A percentile compares a stretch with the other conserved stretches of the same genome.
Conservation (phyloP, 202 grass and related monocot species). For the Eragrostis tef region DNA sequence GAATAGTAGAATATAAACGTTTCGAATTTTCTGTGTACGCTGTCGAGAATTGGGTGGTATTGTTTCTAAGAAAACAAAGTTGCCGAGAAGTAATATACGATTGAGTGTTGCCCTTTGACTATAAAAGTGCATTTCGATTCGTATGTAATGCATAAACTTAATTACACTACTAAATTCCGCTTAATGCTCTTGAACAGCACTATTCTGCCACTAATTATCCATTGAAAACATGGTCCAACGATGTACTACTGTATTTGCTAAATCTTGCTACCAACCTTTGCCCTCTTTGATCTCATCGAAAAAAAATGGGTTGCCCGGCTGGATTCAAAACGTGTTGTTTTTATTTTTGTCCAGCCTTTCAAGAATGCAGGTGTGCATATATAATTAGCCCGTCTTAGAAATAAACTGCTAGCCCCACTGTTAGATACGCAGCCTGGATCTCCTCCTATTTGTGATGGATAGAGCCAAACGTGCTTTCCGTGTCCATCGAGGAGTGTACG, state of each 20-base stretch:
- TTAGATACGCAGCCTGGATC: slow-evolving; percentile 28
- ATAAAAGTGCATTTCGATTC: not conserved
- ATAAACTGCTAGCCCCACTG: not conserved
- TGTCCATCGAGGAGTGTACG: slow-evolving; percentile 21
- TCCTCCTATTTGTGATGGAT: not conserved
- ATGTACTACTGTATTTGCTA: not conserved
- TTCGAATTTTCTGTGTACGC: too few relatives aligned
- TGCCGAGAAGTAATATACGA: not conserved
- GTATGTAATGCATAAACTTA: not conserved
- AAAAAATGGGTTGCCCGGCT: not conserved
- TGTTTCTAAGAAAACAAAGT: not conserved
- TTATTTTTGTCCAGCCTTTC: too few relatives aligned
- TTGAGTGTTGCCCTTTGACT: not conserved
- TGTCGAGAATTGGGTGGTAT: too few relatives aligned
- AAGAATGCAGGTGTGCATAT: too few relatives aligned
- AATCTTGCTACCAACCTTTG: not conserved
- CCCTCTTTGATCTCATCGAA: not conserved
- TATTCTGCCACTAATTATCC: not conserved
- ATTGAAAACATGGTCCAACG: not conserved
- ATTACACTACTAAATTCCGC: not conserved
- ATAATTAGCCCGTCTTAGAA: slow-evolving; percentile 1
- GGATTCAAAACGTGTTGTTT: slow-evolving; percentile 12
- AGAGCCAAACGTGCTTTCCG: slow-evolving; percentile 27
- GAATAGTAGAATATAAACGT: not conserved
- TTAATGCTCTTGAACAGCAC: not conserved